phyloP scores from a whole-genome alignment of 208 protist genomes.

The Baffinella frigidus region DNA sequence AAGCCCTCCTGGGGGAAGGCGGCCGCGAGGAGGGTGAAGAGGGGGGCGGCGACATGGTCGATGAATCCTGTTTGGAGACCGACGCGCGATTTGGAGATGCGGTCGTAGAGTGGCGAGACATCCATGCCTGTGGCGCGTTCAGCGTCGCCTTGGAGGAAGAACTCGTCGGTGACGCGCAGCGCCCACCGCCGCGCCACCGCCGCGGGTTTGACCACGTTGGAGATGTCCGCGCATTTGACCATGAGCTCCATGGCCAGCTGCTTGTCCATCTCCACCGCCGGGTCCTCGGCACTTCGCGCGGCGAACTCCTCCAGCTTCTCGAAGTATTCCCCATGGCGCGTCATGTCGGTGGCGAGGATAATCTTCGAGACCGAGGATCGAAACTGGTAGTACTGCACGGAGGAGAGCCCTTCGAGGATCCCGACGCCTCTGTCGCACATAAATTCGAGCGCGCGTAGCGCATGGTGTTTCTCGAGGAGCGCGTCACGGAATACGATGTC shows the following conservation, averaged over 20 bases:
- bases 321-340: background rate
- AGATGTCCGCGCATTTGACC: slow-evolving; percentile 29
- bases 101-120: background rate
- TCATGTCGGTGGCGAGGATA: slow-evolving; percentile 44
- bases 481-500: no score
- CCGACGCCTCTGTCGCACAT: background rate
- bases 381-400: background rate
- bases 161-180: background rate
- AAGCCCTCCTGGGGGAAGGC: background rate
- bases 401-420: background rate
- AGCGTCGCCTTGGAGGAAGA: background rate
- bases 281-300: background rate
- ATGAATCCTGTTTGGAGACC: slow-evolving; percentile 4
- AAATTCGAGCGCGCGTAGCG: background rate
- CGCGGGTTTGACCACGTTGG: background rate
- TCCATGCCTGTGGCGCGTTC: background rate
- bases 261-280: background rate
- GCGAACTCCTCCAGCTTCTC: background rate
- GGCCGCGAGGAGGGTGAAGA: background rate
- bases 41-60: background rate
- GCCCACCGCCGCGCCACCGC: background rate
- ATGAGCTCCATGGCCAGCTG: background rate
- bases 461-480: background rate
- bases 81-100: background rate
- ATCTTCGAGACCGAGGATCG: background rate